Percentiles rank a stretch among this genome's conserved stretches.
phyloP scores from a whole-genome alignment of 768 basidiomycete species.

The Suillus spraguei region DNA sequence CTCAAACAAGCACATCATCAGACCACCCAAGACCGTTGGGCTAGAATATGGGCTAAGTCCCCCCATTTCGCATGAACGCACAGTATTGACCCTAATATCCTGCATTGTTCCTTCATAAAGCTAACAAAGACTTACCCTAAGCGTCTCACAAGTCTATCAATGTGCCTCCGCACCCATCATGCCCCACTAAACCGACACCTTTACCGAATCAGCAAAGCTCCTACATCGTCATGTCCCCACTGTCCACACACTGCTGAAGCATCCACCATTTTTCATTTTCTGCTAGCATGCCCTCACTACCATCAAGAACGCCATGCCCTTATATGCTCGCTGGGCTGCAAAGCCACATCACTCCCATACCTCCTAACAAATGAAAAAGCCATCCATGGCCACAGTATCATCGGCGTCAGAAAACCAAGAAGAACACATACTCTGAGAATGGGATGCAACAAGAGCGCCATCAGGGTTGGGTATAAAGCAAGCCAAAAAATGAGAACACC shows the following conservation, averaged over 20 bases:
- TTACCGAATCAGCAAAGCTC: constrained; percentile 23
- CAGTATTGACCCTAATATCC: constrained; percentile 1
- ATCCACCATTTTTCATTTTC: constrained; percentile 29
- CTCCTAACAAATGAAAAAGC: background rate
- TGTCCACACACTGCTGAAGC: constrained; percentile 33
- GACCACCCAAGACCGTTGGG: background rate
- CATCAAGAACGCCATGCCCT: background rate
- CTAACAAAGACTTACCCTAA: constrained; percentile 10
- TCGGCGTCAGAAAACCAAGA: no score
- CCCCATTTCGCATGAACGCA: background rate
- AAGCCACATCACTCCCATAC: background rate
- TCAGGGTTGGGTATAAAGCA: no score
- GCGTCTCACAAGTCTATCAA: constrained; percentile 25
- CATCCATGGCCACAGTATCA: no score
- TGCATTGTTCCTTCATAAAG: background rate
- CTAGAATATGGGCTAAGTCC: constrained; percentile 5
- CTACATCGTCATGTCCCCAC: constrained; percentile 26
- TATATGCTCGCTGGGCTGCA: background rate
- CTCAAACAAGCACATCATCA: constrained; percentile 1
- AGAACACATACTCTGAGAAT: no score
- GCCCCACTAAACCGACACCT: constrained; percentile 34
- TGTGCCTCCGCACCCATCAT: constrained; percentile 36
- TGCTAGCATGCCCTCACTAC: constrained; percentile 30
- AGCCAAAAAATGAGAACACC: no score
- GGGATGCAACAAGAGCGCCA: no score